Evolutionary conservation across 2,329 filamentous ascomycete genomes (phyloP).

Genomic region (Trichoderma pleuroti): DNA sequence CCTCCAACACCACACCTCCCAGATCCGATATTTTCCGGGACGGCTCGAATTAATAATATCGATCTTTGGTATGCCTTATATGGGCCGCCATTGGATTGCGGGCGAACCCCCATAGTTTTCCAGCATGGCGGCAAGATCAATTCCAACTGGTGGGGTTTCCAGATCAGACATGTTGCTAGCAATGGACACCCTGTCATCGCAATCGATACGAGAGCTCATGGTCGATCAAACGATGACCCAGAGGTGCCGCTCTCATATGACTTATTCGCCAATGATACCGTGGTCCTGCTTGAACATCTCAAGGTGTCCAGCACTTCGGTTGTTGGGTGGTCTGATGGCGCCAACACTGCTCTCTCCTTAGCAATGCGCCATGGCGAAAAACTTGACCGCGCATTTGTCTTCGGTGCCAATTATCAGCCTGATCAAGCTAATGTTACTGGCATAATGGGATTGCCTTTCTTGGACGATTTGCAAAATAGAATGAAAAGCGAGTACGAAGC

Average conservation of each 20-base stretch:
- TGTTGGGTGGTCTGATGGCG: slow-evolving; percentile 7
- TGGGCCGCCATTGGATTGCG: not conserved
- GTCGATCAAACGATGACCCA: not conserved
- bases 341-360: slow-evolving; percentile 3
- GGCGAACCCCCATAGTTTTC: not conserved
- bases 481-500: not conserved
- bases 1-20: not conserved
- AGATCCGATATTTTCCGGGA: not conserved
- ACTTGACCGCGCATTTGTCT: not conserved
- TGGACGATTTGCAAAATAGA: not conserved
- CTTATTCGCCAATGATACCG: not conserved
- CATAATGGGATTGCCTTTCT: not conserved
- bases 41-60: not conserved
- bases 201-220: not conserved
- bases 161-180: not conserved
- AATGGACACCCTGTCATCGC: not conserved
- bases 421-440: not conserved
- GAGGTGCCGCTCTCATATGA: not conserved
- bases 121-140: slow-evolving; percentile 9
- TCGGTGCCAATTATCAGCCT: slow-evolving; percentile 2
- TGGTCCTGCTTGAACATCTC: not conserved
- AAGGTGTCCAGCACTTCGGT: not conserved
- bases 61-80: not conserved
- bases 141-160: slow-evolving; percentile 4
- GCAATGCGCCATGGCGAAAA: not conserved